Percentiles rank a stretch among this genome's conserved stretches.
Evolutionary conservation across 2,329 filamentous ascomycete genomes (phyloP).

Genomic region (Nothophoma quercina): DNA sequence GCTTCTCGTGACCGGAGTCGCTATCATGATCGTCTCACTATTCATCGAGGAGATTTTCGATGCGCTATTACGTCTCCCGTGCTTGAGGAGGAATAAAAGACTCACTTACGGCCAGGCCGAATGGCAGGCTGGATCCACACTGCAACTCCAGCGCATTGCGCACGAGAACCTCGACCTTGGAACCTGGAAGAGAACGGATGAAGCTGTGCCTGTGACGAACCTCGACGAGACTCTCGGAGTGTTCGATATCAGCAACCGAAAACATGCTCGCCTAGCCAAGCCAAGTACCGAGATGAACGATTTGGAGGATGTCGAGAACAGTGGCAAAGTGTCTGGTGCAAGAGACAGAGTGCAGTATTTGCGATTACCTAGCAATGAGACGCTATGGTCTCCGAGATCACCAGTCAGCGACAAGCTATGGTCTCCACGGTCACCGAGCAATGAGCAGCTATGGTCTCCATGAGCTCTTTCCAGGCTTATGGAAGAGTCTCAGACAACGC

Average conservation of each 20-base stretch:
- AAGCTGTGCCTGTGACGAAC: slow-evolving; percentile 20
- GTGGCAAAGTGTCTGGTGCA: no score
- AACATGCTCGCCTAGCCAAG: not conserved
- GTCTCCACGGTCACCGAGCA: no score
- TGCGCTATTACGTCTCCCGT: not conserved
- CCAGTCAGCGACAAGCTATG: no score
- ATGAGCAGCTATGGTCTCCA: no score
- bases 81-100: not conserved
- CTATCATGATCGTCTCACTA: not conserved
- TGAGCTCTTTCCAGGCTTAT: no score
- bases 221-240: slow-evolving; percentile 11
- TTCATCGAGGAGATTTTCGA: not conserved
- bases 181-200: slow-evolving; percentile 18
- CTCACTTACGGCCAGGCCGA: slow-evolving; percentile 14
- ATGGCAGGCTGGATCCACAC: slow-evolving; percentile 26
- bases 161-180: slow-evolving; percentile 27
- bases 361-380: no score
- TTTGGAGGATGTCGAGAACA: not conserved
- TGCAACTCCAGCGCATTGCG: slow-evolving; percentile 30
- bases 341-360: no score
- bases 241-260: slow-evolving; percentile 2
- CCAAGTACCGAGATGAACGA: not conserved
- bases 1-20: not conserved
- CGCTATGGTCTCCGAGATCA: no score
- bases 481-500: no score